Percentiles rank a stretch among this genome's conserved stretches.
Evolutionary conservation across 176 grass and related monocot species (phyloP).

Genomic region (Zea luxurians): DNA sequence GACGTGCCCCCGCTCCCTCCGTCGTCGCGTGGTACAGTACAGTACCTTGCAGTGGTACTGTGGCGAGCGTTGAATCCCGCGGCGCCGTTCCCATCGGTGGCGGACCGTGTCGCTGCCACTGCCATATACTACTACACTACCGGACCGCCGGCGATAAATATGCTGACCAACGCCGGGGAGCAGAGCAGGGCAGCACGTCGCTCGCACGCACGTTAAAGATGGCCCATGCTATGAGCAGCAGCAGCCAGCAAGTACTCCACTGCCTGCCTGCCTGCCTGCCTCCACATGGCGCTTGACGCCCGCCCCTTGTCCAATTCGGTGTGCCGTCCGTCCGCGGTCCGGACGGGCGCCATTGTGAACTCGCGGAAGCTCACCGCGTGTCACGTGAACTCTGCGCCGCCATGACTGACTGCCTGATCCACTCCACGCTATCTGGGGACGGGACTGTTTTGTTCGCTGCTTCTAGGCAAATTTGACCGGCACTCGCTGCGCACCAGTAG

Average conservation of each 20-base stretch:
- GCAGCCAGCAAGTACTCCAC: too few relatives aligned
- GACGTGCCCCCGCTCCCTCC: too few relatives aligned
- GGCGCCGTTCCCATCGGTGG: neutral
- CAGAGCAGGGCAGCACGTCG: neutral
- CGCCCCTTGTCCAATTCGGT: neutral
- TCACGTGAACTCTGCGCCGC: conserved; percentile 16
- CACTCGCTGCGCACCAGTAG: too few relatives aligned
- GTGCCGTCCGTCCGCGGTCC: neutral
- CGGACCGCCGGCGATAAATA: conserved; percentile 10
- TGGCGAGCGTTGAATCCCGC: neutral
- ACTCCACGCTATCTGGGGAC: neutral
- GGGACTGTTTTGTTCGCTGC: too few relatives aligned
- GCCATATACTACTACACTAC: too few relatives aligned
- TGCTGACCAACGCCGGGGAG: neutral
- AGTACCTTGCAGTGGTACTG: neutral
- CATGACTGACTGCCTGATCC: neutral
- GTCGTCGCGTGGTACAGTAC: neutral
- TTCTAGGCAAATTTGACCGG: too few relatives aligned
- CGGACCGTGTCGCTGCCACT: conserved; percentile 17
- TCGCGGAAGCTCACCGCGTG: conserved; percentile 9
- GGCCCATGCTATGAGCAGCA: neutral
- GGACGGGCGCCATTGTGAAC: neutral
- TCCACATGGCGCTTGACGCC: neutral
- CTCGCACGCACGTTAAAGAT: neutral
- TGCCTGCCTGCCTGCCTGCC: too few relatives aligned